These are phyloP conservation scores for Pyricularia sp. DNA, from an alignment of 2,329 filamentous ascomycete genomes.

Conservation along the genomic window DNA sequence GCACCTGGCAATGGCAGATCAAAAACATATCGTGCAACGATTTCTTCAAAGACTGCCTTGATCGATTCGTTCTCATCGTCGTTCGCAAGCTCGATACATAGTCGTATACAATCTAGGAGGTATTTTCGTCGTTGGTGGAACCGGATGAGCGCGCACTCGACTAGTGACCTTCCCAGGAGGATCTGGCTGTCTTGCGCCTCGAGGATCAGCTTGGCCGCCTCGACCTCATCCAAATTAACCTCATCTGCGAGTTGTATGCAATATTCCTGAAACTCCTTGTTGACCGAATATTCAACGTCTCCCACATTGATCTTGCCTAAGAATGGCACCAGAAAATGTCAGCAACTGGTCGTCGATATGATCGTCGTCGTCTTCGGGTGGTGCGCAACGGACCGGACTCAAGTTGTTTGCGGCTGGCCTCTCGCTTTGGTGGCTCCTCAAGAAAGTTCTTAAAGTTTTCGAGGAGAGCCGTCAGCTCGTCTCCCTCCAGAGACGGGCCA, in stretches of 20 bases:
- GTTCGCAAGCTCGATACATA: slow-evolving; percentile 63
- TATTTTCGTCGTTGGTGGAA: slow-evolving; percentile 83
- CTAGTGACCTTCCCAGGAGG: slow-evolving; percentile 60
- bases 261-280: slow-evolving; percentile 78
- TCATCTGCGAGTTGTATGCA: slow-evolving; percentile 77
- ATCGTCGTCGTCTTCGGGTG: neutral
- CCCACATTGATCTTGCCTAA: slow-evolving; percentile 67
- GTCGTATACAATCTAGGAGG: slow-evolving; percentile 72
- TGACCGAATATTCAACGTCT: slow-evolving; percentile 69
- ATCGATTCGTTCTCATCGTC: slow-evolving; percentile 45
- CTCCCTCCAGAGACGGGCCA: slow-evolving; percentile 57
- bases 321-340: neutral
- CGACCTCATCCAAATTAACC: slow-evolving; percentile 80
- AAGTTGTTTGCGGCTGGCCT: slow-evolving; percentile 63
- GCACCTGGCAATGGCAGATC: slow-evolving; percentile 35
- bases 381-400: slow-evolving; percentile 47
- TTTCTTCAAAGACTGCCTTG: slow-evolving; percentile 39
- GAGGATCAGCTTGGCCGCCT: slow-evolving; percentile 69
- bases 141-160: slow-evolving; percentile 73
- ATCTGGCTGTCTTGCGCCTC: slow-evolving; percentile 61
- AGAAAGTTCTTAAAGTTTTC: slow-evolving; percentile 62
- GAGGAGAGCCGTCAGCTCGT: slow-evolving; percentile 58
- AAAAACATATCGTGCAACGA: slow-evolving; percentile 48
- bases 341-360: neutral
- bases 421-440: slow-evolving; percentile 65